A percentile compares a stretch with the other conserved stretches of the same genome.
These are phyloP conservation scores for Heterobasidion irregulare DNA, from an alignment of 1,284 basidiomycete genomes.

Conservation along the genomic window DNA sequence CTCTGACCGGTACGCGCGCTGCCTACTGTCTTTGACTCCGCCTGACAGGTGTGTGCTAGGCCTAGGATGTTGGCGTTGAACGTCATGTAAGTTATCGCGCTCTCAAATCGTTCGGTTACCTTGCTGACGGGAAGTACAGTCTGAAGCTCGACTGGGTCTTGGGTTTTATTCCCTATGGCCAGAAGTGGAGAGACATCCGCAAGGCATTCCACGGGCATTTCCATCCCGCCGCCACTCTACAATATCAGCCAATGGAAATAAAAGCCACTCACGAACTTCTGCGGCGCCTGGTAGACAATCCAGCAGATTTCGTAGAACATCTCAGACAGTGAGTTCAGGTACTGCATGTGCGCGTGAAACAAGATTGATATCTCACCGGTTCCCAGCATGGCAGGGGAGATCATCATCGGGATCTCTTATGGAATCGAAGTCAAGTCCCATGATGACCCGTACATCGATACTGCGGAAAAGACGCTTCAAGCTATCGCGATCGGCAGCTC, in stretches of 20 bases:
- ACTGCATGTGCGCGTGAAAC: not conserved
- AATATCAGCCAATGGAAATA: conserved; percentile 14
- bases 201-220: conserved; percentile 7
- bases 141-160: conserved; percentile 16
- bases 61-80: conserved; percentile 3
- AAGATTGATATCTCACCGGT: conserved; percentile 5
- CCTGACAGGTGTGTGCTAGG: not conserved
- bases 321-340: conserved; percentile 4
- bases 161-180: conserved; percentile 6
- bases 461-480: conserved; percentile 18
- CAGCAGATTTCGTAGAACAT: conserved; percentile 8
- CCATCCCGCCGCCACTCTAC: conserved; percentile 11
- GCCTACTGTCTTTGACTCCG: not conserved
- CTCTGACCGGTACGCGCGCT: conserved; percentile 8
- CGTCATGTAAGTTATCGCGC: conserved; percentile 4
- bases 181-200: conserved; percentile 5
- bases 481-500: conserved; percentile 18
- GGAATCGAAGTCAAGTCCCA: conserved; percentile 20
- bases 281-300: conserved; percentile 14
- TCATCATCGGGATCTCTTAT: conserved; percentile 20
- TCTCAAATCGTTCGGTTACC: not conserved
- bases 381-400: conserved; percentile 19
- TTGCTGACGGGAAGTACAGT: not conserved
- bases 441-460: conserved; percentile 20
- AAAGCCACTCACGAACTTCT: conserved; percentile 13